A percentile compares a stretch with the other conserved stretches of the same genome.
phyloP scores from a whole-genome alignment of 2,329 filamentous ascomycete genomes.

The Hypoxylon sp. region DNA sequence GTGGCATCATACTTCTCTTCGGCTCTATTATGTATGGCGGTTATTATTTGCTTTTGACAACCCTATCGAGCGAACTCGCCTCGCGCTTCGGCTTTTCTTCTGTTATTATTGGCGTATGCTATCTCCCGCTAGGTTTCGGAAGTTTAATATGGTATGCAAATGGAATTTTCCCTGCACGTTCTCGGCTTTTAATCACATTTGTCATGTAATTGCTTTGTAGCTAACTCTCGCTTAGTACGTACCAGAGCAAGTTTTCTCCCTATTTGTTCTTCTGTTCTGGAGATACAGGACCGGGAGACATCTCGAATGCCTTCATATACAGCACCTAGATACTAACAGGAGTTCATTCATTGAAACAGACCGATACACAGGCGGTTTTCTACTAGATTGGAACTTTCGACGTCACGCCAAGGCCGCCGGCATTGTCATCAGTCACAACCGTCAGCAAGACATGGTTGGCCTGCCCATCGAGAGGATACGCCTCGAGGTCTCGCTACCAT shows the following conservation, averaged over 20 bases:
- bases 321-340: not conserved
- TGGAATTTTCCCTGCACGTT: no score
- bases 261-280: not conserved
- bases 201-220: not conserved
- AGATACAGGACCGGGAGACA: not conserved
- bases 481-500: conserved; percentile 41
- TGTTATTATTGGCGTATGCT: conserved; percentile 34
- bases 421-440: conserved; percentile 32
- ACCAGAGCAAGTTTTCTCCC: not conserved
- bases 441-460: conserved; percentile 36
- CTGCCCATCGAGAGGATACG: conserved; percentile 45
- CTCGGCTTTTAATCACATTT: no score
- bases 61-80: conserved; percentile 42
- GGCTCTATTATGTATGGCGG: conserved; percentile 47
- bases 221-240: not conserved
- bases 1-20: conserved; percentile 46
- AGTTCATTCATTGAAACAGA: not conserved
- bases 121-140: conserved; percentile 30
- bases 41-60: conserved; percentile 48
- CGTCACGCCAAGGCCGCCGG: conserved; percentile 38
- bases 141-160: conserved; percentile 13
- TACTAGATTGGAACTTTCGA: conserved; percentile 47
- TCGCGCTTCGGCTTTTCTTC: conserved; percentile 33
- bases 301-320: not conserved
- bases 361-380: conserved; percentile 26